Percentiles rank a stretch among this genome's conserved stretches.
Conservation (phyloP, 2,329 filamentous ascomycete species). For the Grosmannia serpens region DNA sequence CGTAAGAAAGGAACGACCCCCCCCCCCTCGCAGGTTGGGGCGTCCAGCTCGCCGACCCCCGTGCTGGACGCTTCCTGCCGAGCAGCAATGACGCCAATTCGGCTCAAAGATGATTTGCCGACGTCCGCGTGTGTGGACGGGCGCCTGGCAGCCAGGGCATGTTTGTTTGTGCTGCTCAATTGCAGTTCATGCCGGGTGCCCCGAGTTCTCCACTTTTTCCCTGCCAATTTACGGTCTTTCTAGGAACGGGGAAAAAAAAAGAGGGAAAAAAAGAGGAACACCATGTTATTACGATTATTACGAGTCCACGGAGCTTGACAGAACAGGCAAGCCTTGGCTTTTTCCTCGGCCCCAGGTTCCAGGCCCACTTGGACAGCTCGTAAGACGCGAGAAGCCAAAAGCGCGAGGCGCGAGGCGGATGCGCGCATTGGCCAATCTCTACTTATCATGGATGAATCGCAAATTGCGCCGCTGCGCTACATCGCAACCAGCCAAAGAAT, state of each 20-base stretch:
- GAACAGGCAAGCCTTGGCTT: not conserved
- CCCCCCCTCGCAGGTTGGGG: no score
- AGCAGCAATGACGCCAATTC: not conserved
- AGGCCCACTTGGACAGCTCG: not conserved
- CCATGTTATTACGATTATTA: not conserved
- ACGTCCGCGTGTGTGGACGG: not conserved
- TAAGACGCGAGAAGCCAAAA: constrained; percentile 10
- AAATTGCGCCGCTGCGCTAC: not conserved
- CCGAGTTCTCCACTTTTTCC: constrained; percentile 1
- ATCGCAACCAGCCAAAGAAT: not conserved
- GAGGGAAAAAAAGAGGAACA: not conserved
- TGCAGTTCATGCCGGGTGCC: constrained; percentile 1
- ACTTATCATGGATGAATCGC: not conserved
- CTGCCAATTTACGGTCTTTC: not conserved
- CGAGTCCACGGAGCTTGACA: not conserved
- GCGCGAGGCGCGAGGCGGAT: constrained; percentile 11
- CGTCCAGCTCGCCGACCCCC: no score
- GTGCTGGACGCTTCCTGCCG: not conserved
- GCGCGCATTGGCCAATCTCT: not conserved
- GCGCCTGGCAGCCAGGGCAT: not conserved
- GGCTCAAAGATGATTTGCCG: not conserved
- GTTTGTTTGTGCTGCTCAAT: not conserved
- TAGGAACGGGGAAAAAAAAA: not conserved
- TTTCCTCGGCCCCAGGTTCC: not conserved
- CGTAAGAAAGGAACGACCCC: no score